A percentile compares a stretch with the other conserved stretches of the same genome.
Evolutionary conservation across 805 yeast genomes (phyloP).

Genomic region (Debaryomyces tyrocola): DNA sequence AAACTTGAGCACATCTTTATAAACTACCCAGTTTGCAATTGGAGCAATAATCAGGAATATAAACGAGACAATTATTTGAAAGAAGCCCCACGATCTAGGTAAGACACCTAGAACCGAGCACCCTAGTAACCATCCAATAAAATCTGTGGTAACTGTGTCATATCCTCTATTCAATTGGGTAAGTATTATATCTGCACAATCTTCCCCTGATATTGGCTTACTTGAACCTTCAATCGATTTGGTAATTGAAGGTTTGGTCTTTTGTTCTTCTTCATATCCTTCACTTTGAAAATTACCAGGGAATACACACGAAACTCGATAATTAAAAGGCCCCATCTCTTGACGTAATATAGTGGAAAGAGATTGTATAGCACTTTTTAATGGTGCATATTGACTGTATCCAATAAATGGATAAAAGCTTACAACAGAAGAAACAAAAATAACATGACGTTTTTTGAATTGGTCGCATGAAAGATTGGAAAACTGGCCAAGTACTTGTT

Average conservation of each 20-base stretch:
- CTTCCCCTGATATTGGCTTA: constrained; percentile 60
- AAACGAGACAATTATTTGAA: constrained; percentile 41
- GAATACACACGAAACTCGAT: constrained; percentile 69
- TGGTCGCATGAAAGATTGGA: constrained; percentile 5
- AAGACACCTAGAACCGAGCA: constrained; percentile 65
- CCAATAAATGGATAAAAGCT: constrained; percentile 90
- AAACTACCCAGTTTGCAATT: constrained; percentile 50
- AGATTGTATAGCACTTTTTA: constrained; percentile 78
- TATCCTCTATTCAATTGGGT: constrained; percentile 60
- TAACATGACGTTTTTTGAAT: constrained; percentile 52
- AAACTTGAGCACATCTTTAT: constrained; percentile 51
- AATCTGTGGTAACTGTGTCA: constrained; percentile 77
- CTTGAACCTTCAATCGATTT: constrained; percentile 83
- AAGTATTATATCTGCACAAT: constrained; percentile 64
- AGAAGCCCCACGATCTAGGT: constrained; percentile 60
- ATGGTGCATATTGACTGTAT: constrained; percentile 86
- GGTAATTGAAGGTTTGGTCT: constrained; percentile 84
- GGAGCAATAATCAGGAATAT: constrained; percentile 50
- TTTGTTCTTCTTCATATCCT: constrained; percentile 79
- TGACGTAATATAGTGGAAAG: constrained; percentile 78
- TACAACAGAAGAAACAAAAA: constrained; percentile 68
- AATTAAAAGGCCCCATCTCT: constrained; percentile 68
- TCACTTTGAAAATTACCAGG: constrained; percentile 92
- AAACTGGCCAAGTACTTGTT: constrained; percentile 25
- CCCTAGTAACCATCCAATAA: constrained; percentile 79